phyloP scores from a whole-genome alignment of 2,329 filamentous ascomycete species.

The Xylaria sp. region DNA sequence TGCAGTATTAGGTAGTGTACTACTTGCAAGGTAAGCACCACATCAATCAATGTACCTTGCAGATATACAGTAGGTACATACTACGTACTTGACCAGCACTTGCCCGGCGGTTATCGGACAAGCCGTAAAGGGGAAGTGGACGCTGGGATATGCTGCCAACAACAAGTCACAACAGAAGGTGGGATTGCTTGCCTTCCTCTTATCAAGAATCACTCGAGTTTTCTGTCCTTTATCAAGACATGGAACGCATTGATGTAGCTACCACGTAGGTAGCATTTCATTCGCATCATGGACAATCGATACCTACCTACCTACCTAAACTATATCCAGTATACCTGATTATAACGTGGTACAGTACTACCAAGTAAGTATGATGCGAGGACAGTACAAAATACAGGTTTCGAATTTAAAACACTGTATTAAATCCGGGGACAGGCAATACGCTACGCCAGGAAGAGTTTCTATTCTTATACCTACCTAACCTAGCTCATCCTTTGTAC shows the following conservation, averaged over 20 bases:
- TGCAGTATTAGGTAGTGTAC: neutral
- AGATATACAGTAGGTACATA: neutral
- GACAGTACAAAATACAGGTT: neutral
- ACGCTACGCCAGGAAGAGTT: constrained; percentile 28
- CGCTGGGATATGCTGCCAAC: constrained; percentile 9
- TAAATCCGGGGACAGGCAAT: constrained; percentile 28
- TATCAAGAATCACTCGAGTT: constrained; percentile 6
- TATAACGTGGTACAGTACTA: too few relatives aligned
- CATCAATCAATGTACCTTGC: neutral
- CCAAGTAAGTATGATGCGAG: too few relatives aligned
- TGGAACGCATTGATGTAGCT: neutral
- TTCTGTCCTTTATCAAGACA: neutral
- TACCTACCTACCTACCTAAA: too few relatives aligned
- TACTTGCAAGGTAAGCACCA: too few relatives aligned
- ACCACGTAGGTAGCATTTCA: neutral
- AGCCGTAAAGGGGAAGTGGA: constrained; percentile 27
- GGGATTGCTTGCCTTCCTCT: constrained; percentile 12
- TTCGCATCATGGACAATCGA: too few relatives aligned
- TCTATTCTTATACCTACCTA: constrained; percentile 35
- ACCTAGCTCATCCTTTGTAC: constrained; percentile 18
- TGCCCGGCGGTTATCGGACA: constrained; percentile 20
- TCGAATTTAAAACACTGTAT: constrained; percentile 3
- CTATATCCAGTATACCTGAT: neutral
- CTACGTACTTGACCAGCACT: neutral
- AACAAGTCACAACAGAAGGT: constrained; percentile 2